Conservation (phyloP, 441 rosid genomes). For the Pelargonium cotyledonis region DNA sequence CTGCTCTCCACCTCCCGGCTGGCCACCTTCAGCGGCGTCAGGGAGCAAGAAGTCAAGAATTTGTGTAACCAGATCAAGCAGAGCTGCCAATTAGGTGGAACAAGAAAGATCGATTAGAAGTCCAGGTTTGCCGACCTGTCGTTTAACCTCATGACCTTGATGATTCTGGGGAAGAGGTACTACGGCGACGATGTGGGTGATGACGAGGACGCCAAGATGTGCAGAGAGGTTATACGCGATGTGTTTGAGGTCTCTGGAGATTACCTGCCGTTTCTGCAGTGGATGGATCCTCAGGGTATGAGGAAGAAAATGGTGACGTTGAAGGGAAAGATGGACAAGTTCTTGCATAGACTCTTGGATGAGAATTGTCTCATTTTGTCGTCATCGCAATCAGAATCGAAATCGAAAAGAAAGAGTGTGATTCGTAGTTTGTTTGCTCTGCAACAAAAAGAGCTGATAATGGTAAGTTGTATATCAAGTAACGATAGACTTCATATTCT, state of each 20-base stretch:
- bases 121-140: constrained; percentile 13
- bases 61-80: background rate
- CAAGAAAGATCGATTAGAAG: background rate
- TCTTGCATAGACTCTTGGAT: constrained; percentile 19
- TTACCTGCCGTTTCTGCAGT: background rate
- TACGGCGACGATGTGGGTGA: constrained; percentile 12
- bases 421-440: constrained; percentile 10
- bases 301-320: constrained; percentile 6
- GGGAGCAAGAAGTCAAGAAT: background rate
- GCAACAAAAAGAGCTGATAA: constrained; percentile 10
- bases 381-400: too few species aligned
- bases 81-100: background rate
- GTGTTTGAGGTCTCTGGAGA: background rate
- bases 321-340: background rate
- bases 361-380: background rate
- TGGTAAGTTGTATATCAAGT: too few species aligned
- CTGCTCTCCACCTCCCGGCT: constrained; percentile 17
- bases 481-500: too few species aligned
- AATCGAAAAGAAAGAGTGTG: constrained; percentile 7
- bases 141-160: constrained; percentile 21
- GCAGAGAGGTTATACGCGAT: background rate
- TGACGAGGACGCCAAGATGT: constrained; percentile 12
- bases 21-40: background rate
- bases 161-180: constrained; percentile 21
- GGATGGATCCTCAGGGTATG: constrained; percentile 8